Percentiles rank a stretch among this genome's conserved stretches.
Conservation (phyloP, 257 asterid genomes). For the Solanum chilense region DNA sequence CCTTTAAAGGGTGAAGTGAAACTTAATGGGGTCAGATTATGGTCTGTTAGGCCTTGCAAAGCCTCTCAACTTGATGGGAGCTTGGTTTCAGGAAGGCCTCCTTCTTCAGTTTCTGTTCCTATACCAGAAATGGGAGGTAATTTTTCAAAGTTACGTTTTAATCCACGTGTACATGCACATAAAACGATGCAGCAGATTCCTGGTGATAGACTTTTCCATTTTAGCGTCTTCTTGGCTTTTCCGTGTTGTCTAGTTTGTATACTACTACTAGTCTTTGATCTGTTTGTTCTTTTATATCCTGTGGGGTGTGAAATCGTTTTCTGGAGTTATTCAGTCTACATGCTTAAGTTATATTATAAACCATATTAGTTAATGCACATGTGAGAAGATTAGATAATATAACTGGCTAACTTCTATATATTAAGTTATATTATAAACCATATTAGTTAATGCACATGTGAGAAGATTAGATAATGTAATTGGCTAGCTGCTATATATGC, state of each 20-base stretch:
- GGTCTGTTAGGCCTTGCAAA: conserved; percentile 35
- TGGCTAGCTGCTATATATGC: not conserved
- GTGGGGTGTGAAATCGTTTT: not conserved
- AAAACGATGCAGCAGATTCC: not conserved
- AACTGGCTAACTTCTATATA: not conserved
- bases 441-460: not conserved
- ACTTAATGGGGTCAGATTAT: conserved; percentile 21
- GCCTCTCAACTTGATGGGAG: conserved; percentile 52
- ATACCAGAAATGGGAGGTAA: conserved; percentile 43
- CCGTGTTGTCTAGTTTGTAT: not conserved
- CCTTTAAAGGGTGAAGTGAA: conserved; percentile 24
- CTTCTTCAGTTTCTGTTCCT: conserved; percentile 44
- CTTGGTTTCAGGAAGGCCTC: conserved; percentile 54
- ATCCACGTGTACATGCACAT: not conserved
- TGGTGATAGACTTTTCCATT: not conserved
- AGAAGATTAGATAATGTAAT: not conserved
- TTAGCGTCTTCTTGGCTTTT: not conserved
- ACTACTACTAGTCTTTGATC: not conserved
- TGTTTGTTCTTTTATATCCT: not conserved
- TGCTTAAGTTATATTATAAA: not conserved
- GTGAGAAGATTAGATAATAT: not conserved
- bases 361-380: not conserved
- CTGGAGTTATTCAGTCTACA: not conserved
- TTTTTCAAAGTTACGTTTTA: not conserved
- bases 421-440: not conserved